These are phyloP conservation scores for Volvox reticuliferus DNA, from an alignment of 139 green algal species.

Conservation along the genomic window DNA sequence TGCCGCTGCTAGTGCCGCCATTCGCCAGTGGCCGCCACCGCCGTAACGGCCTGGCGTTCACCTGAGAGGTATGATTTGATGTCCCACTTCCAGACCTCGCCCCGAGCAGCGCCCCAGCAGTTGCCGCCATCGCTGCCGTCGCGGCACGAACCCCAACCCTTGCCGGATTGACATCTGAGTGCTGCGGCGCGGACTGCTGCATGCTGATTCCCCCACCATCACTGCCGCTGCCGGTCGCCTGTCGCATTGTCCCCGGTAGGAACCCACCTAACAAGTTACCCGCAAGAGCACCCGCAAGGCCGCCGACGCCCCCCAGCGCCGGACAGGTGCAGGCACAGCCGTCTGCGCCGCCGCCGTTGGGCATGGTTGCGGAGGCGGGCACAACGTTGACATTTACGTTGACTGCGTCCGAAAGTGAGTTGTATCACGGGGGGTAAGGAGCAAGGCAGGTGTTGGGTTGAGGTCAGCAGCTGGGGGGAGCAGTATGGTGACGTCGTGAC, in stretches of 20 bases:
- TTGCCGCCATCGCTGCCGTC: neutral
- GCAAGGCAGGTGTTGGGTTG: too few relatives aligned
- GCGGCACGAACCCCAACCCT: neutral
- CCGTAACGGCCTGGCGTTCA: neutral
- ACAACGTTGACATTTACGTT: constrained; percentile 48
- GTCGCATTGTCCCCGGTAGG: neutral
- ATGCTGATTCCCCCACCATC: neutral
- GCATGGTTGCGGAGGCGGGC: neutral
- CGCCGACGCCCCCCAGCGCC: too few relatives aligned
- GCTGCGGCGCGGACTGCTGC: constrained; percentile 2
- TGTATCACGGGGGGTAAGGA: neutral
- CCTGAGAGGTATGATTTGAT: neutral
- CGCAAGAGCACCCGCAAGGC: neutral
- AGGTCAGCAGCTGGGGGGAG: too few relatives aligned
- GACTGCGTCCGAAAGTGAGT: neutral
- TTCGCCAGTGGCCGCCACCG: neutral
- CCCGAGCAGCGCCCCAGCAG: neutral
- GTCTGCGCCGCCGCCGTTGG: neutral
- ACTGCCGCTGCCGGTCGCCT: neutral
- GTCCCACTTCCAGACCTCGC: neutral
- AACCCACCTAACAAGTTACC: neutral
- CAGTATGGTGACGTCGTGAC: too few relatives aligned
- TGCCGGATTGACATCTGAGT: neutral
- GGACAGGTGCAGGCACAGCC: constrained; percentile 25
- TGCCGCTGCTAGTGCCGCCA: neutral